Conservation (phyloP, 192 early-diverging fungal species). For the Paraglomus brasilianum region DNA sequence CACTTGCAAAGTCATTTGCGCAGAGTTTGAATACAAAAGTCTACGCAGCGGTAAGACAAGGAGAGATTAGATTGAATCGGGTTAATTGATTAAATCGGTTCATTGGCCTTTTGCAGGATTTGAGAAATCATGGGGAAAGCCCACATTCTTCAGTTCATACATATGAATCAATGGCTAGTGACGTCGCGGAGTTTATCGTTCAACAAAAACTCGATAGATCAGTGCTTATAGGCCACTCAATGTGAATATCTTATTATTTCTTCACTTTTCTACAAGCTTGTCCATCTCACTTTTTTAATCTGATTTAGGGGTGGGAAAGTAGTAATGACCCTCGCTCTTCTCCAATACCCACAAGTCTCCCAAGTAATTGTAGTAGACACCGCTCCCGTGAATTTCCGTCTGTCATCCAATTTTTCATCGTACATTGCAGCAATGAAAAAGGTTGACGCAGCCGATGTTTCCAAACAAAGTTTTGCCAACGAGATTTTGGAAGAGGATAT, state of each 20-base stretch:
- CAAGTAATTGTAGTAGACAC: constrained; percentile 72
- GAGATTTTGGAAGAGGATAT: constrained; percentile 47
- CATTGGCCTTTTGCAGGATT: constrained; percentile 52
- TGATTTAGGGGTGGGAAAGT: constrained; percentile 68
- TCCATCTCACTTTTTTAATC: background rate
- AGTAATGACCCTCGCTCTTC: constrained; percentile 68
- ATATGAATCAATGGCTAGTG: constrained; percentile 77
- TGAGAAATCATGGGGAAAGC: constrained; percentile 94
- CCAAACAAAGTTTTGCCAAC: constrained; percentile 63
- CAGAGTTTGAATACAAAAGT: constrained; percentile 61
- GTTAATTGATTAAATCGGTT: background rate
- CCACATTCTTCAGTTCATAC: constrained; percentile 63
- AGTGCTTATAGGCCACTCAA: constrained; percentile 85
- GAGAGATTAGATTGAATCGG: background rate
- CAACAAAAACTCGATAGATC: constrained; percentile 55
- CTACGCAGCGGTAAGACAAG: constrained; percentile 56
- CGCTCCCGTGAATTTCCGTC: constrained; percentile 51
- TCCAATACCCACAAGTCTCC: constrained; percentile 47
- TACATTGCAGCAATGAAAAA: constrained; percentile 61
- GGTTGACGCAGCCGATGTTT: constrained; percentile 48
- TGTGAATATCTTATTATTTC: constrained; percentile 48
- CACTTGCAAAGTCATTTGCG: constrained; percentile 73
- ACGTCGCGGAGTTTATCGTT: constrained; percentile 69
- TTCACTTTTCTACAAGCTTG: background rate
- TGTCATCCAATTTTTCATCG: constrained; percentile 54